Percentiles rank a stretch among this genome's conserved stretches.
Conservation (phyloP, 257 asterid species). For the Plantago ovata region DNA sequence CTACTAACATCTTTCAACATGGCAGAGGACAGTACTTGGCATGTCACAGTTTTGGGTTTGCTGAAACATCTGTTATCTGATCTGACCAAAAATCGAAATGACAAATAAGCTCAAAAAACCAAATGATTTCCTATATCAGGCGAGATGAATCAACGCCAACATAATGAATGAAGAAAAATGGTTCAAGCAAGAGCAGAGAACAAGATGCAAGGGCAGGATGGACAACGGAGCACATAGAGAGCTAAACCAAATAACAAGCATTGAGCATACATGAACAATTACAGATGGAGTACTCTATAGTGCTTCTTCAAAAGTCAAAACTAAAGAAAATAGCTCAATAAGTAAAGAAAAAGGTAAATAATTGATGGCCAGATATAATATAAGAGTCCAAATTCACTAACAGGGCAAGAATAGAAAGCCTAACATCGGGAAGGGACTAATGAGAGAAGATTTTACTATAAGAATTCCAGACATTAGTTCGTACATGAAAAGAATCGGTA, state of each 20-base stretch:
- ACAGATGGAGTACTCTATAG: too few species aligned
- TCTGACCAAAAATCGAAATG: constrained; percentile 32
- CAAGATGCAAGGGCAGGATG: constrained; percentile 2
- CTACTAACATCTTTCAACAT: constrained; percentile 53
- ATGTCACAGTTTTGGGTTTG: constrained; percentile 74
- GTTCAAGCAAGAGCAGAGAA: too few species aligned
- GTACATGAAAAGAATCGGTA: neutral
- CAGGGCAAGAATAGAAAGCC: neutral
- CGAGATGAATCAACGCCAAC: neutral
- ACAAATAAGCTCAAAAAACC: constrained; percentile 14
- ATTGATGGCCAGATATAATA: neutral
- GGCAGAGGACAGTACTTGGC: constrained; percentile 60
- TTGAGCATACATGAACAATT: neutral
- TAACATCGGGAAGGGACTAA: too few species aligned
- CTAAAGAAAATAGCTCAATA: neutral
- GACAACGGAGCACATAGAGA: neutral
- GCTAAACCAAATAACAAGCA: neutral
- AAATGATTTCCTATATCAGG: constrained; percentile 16
- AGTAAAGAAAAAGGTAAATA: neutral
- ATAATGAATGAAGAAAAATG: constrained; percentile 7
- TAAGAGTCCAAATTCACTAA: neutral
- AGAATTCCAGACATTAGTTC: neutral
- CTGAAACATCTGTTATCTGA: constrained; percentile 34
- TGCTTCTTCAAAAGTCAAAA: too few species aligned
- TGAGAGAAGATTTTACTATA: too few species aligned